These are phyloP conservation scores for Lyophyllum shimeji DNA, from an alignment of 768 basidiomycete genomes.

Conservation along the genomic window DNA sequence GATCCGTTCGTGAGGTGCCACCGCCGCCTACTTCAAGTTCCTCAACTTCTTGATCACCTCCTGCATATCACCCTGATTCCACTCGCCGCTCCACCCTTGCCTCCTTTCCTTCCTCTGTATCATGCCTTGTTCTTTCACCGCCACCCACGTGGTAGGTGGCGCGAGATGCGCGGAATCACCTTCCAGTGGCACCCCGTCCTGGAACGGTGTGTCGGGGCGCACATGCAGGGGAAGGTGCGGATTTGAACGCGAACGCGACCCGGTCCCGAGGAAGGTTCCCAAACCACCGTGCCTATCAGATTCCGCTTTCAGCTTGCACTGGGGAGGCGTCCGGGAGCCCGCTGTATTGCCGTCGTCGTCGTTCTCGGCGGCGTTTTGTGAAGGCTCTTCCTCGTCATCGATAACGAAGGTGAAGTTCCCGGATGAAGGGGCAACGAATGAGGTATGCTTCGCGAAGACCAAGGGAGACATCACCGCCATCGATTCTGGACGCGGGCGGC, in stretches of 20 bases:
- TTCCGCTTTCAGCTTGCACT: not conserved
- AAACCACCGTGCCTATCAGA: not conserved
- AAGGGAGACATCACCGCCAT: constrained; percentile 9
- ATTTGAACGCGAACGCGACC: not conserved
- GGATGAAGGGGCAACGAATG: not conserved
- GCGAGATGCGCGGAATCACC: not conserved
- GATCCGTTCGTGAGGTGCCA: not conserved
- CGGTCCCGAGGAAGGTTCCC: not conserved
- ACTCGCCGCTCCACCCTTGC: constrained; percentile 28
- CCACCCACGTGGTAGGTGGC: not conserved
- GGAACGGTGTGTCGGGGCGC: constrained; percentile 16
- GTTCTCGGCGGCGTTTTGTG: not conserved
- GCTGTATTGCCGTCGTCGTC: not conserved
- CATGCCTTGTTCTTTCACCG: not conserved
- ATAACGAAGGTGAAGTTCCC: no score
- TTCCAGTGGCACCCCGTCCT: not conserved
- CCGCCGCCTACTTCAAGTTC: constrained; percentile 16
- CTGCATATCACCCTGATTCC: constrained; percentile 26
- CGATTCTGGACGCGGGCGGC: constrained; percentile 1
- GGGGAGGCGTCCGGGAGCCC: not conserved
- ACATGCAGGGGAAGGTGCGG: constrained; percentile 5
- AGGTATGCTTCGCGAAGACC: constrained; percentile 8
- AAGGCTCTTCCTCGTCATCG: no score
- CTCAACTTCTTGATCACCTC: constrained; percentile 25
- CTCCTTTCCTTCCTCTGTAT: constrained; percentile 15